Evolutionary conservation across 2,329 filamentous ascomycete genomes (phyloP).

Genomic region (Blumeria hordei): DNA sequence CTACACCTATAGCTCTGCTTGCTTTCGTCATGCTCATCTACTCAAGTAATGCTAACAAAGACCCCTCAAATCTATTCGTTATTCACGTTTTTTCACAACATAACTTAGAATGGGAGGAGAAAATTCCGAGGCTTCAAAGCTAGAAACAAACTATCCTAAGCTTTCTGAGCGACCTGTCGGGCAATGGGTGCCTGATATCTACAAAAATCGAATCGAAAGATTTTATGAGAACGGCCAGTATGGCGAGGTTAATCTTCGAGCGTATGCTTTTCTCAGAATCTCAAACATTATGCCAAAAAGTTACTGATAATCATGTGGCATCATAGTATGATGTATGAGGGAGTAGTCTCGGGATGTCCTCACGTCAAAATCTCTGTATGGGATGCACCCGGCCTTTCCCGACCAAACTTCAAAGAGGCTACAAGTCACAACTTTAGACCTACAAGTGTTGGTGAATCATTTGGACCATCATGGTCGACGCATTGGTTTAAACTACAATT

Average conservation of each 20-base stretch:
- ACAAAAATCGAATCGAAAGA: slow-evolving; percentile 57
- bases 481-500: slow-evolving; percentile 87
- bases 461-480: slow-evolving; percentile 90
- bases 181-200: slow-evolving; percentile 65
- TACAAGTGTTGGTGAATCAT: slow-evolving; percentile 51
- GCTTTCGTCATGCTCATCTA: too few species aligned
- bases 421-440: slow-evolving; percentile 48
- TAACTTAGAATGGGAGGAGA: too few species aligned
- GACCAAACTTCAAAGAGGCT: slow-evolving; percentile 73
- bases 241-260: slow-evolving; percentile 45
- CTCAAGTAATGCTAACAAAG: too few species aligned
- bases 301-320: slow-evolving; percentile 2
- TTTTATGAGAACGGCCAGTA: slow-evolving; percentile 68
- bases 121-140: too few species aligned
- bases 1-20: too few species aligned
- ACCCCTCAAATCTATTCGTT: too few species aligned
- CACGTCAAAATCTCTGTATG: slow-evolving; percentile 71
- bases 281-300: background rate
- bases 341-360: slow-evolving; percentile 37
- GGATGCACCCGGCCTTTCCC: slow-evolving; percentile 52
- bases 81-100: too few species aligned
- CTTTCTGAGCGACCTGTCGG: slow-evolving; percentile 27
- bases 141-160: slow-evolving; percentile 10
- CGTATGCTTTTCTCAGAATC: slow-evolving; percentile 24
- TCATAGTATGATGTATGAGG: slow-evolving; percentile 47